Base-by-base conservation (phyloP, 768 basidiomycete species). In the Dioszegia hungarica region DNA sequence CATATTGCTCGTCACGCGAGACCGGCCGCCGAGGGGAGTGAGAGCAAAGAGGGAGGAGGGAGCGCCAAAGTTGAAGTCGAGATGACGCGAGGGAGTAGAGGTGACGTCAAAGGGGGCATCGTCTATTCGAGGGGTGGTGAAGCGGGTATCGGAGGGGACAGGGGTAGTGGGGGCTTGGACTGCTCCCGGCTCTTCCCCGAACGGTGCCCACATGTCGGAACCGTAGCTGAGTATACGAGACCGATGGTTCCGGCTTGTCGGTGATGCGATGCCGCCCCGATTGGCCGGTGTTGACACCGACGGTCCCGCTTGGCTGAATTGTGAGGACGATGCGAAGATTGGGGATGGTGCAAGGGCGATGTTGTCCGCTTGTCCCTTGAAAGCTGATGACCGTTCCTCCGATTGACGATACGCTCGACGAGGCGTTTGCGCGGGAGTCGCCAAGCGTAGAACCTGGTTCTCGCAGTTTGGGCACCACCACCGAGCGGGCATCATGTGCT, bases 321-420 rank as follows among this genome's bases (percentile, higher is more conserved):
- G 51, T 8, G 27, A 14, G 20, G 45, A 20, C 20, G 46, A 39
- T 19, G 38, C 40, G 54, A 72, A 69, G 56, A 69, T 61, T 1
- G 70, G 70, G 10, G 70, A 72, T 39, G 70, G 70, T 1, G 70
- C 70, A 5, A 72, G 56, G 14, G 70, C 70, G 31, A 72, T 62
- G 38, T 68, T 62, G 34, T 51, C 49, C 24, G 52, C 49, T 37
- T 51, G 9, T 38, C 63, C 63, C 37, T 66, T 63, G 58, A 69
- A 67, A 2, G 67, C 67, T 2, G 62, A 59, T 5, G 65, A 66
- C 24, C 70, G 49, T 44, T 67, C 67, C 44, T 66, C 60, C 27
- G 63, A 58, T 62, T 64, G 65, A n/a, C 49, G 36, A 37, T 66
- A 66, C 22, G 54, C 54, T 49, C 61, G 57, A 28, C 51, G 62